Percentiles rank a stretch among this genome's conserved stretches.
phyloP scores from a whole-genome alignment of 2,329 filamentous ascomycete species.

The Calcarisporium arbuscula region DNA sequence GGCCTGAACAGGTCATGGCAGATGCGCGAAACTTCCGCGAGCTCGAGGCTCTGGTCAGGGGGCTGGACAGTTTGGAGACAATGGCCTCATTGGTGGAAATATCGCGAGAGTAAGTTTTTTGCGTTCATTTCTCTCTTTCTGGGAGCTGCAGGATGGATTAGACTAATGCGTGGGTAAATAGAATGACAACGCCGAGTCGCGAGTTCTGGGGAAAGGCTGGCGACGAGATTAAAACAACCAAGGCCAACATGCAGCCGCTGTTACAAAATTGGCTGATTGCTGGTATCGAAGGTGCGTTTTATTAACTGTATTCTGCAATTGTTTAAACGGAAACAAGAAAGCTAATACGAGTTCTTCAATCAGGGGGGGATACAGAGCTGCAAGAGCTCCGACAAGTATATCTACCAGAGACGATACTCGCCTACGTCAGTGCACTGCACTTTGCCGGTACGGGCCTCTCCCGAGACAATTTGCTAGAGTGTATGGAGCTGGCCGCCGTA shows the following conservation, averaged over 20 bases:
- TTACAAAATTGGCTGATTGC: conserved; percentile 57
- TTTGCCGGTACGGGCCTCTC: conserved; percentile 69
- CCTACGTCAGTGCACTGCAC: conserved; percentile 75
- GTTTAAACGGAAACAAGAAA: too few species aligned
- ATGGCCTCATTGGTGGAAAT: conserved; percentile 51
- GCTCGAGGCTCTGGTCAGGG: conserved; percentile 59
- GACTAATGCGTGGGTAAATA: conserved; percentile 27
- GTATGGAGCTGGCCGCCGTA: conserved; percentile 75
- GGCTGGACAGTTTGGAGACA: conserved; percentile 62
- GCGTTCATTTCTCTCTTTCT: conserved; percentile 57
- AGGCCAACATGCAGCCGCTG: conserved; percentile 53
- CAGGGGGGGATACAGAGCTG: conserved; percentile 52
- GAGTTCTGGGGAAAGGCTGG: conserved; percentile 51
- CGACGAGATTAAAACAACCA: conserved; percentile 46
- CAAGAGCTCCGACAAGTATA: conserved; percentile 65
- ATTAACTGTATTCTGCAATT: neutral
- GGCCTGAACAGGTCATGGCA: conserved; percentile 36
- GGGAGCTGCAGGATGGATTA: conserved; percentile 46
- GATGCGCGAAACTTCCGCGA: conserved; percentile 61
- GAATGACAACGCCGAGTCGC: conserved; percentile 30
- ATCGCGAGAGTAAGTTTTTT: conserved; percentile 50
- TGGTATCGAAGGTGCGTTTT: conserved; percentile 45
- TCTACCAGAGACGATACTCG: conserved; percentile 78
- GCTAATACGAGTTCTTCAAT: too few species aligned
- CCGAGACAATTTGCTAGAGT: conserved; percentile 71